Evolutionary conservation across 23 red algal species (phyloP), one percentile per base, ranked within the genome.

Genomic region (Gracilaria vermiculophylla): DNA sequence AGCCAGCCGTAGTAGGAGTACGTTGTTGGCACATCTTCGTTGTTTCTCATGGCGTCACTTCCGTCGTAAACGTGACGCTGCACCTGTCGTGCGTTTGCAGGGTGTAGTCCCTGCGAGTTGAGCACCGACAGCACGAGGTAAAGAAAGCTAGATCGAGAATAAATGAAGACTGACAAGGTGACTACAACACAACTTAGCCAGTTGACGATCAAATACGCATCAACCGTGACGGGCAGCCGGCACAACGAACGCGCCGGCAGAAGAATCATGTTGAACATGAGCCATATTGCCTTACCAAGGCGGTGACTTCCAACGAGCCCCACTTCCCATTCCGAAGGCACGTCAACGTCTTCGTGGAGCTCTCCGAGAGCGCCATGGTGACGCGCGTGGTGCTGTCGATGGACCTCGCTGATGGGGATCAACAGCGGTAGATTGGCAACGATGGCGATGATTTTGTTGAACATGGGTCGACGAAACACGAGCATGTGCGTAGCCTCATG

Each of bases 1-100:
- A 80, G 76, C 67, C 69, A 69, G 39, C 92, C 92, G 73, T 95
- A 95, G 80, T 95, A 95, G 52, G 92, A 95, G 67, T 95, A 95
- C 3, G 92, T 95, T 3, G 76, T 40, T 5, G 76, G 76, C 52
- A 40, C n/a, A 24, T 43, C 10, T 44, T 80, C 76, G 2, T 60
- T 41, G 51, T 10, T 74, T 49, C 81, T 24, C 57, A 71, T 65
- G n/a, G 29, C 14, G 3, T 86, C 81, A 45, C 51, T 53, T 34
- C 81, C 81, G 49, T 86, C 43, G 65, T 34, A 86, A 11, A 86
- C 62, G 58, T 86, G 81, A 10, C 61, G 57, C 12, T 86, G 81
- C 5, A 86, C 64, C 43, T 86, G 81, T 15, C 81, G 81, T 21
- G 81, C 49, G 15, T 86, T 86, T 9, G 81, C 81, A 23, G 81